Conservation (phyloP, 2,329 filamentous ascomycete species). For the Epichloe aotearoae region DNA sequence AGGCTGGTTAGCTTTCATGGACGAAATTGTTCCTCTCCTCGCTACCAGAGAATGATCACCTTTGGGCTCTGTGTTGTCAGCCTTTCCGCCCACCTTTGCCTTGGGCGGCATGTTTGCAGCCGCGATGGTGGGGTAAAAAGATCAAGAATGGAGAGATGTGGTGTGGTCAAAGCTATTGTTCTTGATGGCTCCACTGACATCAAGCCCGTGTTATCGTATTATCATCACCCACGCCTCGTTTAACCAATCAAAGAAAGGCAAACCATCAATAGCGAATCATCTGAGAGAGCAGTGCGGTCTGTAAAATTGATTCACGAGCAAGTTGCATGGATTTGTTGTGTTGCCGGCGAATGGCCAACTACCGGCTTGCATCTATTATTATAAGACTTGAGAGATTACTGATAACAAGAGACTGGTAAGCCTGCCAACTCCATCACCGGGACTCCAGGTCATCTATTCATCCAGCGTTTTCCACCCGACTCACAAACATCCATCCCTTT, state of each 20-base stretch:
- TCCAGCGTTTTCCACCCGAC: background rate
- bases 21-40: background rate
- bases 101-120: conserved; percentile 13
- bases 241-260: too few species aligned
- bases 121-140: conserved; percentile 9
- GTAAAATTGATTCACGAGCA: too few species aligned
- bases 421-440: background rate
- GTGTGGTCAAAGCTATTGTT: conserved; percentile 7
- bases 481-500: background rate
- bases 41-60: conserved; percentile 5
- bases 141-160: conserved; percentile 1
- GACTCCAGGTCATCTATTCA: background rate
- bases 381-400: too few species aligned
- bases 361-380: too few species aligned
- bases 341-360: too few species aligned
- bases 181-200: conserved; percentile 4
- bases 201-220: too few species aligned
- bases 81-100: conserved; percentile 10
- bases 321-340: too few species aligned
- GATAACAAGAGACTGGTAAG: background rate
- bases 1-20: background rate
- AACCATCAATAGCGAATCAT: too few species aligned
- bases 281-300: too few species aligned
- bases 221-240: too few species aligned
- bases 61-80: conserved; percentile 12